Evolutionary conservation across 768 basidiomycete species (phyloP).

Genomic region (Leccinum boreale): DNA sequence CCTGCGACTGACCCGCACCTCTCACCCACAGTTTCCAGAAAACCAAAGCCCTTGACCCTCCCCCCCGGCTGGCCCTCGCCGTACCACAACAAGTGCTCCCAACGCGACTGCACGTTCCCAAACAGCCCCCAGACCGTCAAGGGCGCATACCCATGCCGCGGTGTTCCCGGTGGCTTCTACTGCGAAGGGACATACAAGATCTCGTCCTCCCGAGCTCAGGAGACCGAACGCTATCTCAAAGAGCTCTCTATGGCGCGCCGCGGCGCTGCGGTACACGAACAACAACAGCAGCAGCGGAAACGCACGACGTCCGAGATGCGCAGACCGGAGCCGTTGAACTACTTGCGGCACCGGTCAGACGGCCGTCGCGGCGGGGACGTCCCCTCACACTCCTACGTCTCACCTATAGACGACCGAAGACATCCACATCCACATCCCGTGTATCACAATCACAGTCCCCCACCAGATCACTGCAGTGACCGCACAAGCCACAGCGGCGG

Average conservation of each 20-base stretch:
- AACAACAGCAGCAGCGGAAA: constrained; percentile 27
- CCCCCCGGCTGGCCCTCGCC: constrained; percentile 36
- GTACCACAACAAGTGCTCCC: constrained; percentile 36
- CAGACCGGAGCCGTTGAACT: constrained; percentile 17
- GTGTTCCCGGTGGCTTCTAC: constrained; percentile 33
- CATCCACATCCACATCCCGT: background rate
- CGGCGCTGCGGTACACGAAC: background rate
- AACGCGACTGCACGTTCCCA: constrained; percentile 30
- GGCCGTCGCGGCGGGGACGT: constrained; percentile 15
- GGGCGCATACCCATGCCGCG: constrained; percentile 33
- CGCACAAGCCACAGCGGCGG: background rate
- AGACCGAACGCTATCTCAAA: constrained; percentile 31
- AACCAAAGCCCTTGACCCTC: constrained; percentile 25
- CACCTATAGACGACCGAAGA: constrained; percentile 5
- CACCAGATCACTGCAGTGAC: background rate
- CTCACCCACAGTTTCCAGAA: constrained; percentile 25
- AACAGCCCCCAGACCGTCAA: constrained; percentile 30
- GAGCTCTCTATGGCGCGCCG: constrained; percentile 23
- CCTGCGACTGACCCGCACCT: background rate
- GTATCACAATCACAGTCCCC: constrained; percentile 1
- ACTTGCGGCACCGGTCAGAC: background rate
- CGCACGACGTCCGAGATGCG: constrained; percentile 27
- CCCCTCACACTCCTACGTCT: background rate
- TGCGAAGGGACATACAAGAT: constrained; percentile 35
- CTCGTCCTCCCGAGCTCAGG: constrained; percentile 32